Conservation (phyloP, 106 monocot genomes). For the Alisma plantagoaquatica region DNA sequence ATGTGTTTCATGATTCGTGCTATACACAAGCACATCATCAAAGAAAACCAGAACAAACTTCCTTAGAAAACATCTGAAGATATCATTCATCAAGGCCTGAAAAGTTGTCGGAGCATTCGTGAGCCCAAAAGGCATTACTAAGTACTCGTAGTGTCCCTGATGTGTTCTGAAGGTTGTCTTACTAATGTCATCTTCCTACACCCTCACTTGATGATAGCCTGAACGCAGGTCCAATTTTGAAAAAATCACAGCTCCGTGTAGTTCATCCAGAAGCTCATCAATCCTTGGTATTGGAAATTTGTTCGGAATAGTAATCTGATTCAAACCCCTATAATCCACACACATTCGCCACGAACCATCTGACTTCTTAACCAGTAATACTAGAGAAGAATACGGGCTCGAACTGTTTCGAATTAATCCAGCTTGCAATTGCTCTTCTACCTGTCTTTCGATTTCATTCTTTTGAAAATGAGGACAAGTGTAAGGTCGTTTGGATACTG, state of each 20-base stretch:
- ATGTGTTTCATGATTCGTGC: background rate
- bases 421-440: background rate
- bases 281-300: background rate
- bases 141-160: background rate
- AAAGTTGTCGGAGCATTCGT: background rate
- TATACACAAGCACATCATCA: background rate
- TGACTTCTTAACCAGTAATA: background rate
- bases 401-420: background rate
- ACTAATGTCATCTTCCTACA: background rate
- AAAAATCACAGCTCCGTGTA: background rate
- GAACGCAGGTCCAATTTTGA: background rate
- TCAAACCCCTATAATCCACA: background rate
- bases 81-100: background rate
- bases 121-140: background rate
- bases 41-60: background rate
- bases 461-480: background rate
- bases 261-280: too few relatives aligned
- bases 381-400: background rate
- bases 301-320: background rate
- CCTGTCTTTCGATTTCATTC: background rate
- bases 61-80: background rate
- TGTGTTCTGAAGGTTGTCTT: background rate
- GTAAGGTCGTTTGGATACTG: background rate
- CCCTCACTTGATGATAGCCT: background rate
- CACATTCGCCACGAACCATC: background rate